Percentiles rank a stretch among this genome's conserved stretches.
These are phyloP conservation scores for Yamadazyma sp. DNA, from an alignment of 1,139 yeast genomes.

Conservation along the genomic window DNA sequence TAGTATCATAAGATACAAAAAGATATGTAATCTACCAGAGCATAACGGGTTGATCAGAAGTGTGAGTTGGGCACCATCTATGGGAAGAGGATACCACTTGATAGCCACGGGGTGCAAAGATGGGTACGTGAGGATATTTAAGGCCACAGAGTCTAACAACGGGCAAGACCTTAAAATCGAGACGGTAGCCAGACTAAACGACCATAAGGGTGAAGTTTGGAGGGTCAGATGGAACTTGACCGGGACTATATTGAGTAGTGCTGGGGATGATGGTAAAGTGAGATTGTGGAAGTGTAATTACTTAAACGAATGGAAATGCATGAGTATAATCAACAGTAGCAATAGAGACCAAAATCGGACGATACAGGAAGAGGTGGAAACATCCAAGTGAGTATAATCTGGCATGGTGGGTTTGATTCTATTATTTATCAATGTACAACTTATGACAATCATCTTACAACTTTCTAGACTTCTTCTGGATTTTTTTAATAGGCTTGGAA, in stretches of 20 bases:
- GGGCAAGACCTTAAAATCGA: slow-evolving; percentile 37
- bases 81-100: slow-evolving; percentile 86
- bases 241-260: slow-evolving; percentile 87
- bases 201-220: slow-evolving; percentile 93
- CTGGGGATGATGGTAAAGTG: slow-evolving; percentile 94
- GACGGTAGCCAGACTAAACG: slow-evolving; percentile 48
- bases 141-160: slow-evolving; percentile 47
- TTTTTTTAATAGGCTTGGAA: slow-evolving; percentile 15
- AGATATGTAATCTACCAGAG: slow-evolving; percentile 56
- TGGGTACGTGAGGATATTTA: slow-evolving; percentile 85
- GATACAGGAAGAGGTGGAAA: slow-evolving; percentile 20
- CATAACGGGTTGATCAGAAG: slow-evolving; percentile 86
- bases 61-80: slow-evolving; percentile 95
- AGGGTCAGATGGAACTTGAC: slow-evolving; percentile 92
- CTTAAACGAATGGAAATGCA: slow-evolving; percentile 84
- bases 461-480: slow-evolving; percentile 10
- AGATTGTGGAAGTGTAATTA: slow-evolving; percentile 90
- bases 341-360: slow-evolving; percentile 26
- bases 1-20: slow-evolving; percentile 25
- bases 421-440: not conserved
- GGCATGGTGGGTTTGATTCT: not conserved
- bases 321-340: slow-evolving; percentile 83
- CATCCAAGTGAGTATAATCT: slow-evolving; percentile 4
- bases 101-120: slow-evolving; percentile 96
- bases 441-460: not conserved